Base-by-base conservation (phyloP, 352 stramenopile genomes). In the Blastocystis sp. region DNA sequence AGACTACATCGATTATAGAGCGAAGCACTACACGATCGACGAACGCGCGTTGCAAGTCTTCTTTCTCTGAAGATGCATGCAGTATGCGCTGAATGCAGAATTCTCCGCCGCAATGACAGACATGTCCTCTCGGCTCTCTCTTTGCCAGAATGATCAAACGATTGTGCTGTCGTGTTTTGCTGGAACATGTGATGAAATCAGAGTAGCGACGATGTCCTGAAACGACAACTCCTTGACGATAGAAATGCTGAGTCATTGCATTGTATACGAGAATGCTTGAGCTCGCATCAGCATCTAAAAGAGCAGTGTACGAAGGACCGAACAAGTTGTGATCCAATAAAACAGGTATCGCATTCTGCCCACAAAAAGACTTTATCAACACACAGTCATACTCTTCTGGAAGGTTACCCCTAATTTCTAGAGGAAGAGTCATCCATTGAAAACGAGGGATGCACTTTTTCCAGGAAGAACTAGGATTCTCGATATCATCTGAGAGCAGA, bases 301-400 rank as follows among this genome's bases (percentile, higher is more conserved):
- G 4, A 8, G 47, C 73, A 6, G 53, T 41, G 37, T 39, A 34
- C 39, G 43, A n/a, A 11, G 43, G 43, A n/a, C 16, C 50, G 50
- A 85, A 85, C n/a, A 39, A 26, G 56, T 65, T 41, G 56, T 85
- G 73, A 34, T 85, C 54, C 16, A 85, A 53, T 47, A 41, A 55
- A 3, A 85, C 8, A 4, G 73, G 73, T 16, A 68, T 30, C 18
- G 50, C 34, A 13, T 16, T 20, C 6, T 66, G 26, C 7, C 73
- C 47, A 18, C 30, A 5, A 16, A 85, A 85, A 13, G 20, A 53
- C 20, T 41, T 65, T 16, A 85, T 34, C 20, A 85, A 16, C n/a
- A 85, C 47, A 43, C 47, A 65, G 56, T 65, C 37, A 30, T 37
- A 45, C 16, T 6, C 18, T 47, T 54, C 65, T 24, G 11, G 20